Percentiles rank a stretch among this genome's conserved stretches.
These are phyloP conservation scores for Penicillium sp. DNA, from an alignment of 2,329 filamentous ascomycete genomes.

Conservation along the genomic window DNA sequence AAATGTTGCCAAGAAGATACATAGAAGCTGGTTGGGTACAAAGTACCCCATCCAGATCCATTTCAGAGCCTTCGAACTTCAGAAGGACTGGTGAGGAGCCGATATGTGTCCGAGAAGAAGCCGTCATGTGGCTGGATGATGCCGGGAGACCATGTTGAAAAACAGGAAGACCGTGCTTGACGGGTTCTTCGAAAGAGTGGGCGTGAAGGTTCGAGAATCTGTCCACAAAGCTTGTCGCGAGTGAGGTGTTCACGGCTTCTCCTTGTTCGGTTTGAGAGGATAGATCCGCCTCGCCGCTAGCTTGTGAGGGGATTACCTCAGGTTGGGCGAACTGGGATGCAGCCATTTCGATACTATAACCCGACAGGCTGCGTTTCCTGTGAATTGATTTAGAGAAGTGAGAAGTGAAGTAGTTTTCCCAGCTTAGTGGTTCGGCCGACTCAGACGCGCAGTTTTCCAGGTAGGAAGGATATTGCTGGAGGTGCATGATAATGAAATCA, in stretches of 20 bases:
- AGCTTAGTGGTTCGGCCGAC: conserved; percentile 31
- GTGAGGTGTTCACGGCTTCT: conserved; percentile 19
- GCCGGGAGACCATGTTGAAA: neutral
- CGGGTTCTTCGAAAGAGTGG: conserved; percentile 21
- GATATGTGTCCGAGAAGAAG: neutral
- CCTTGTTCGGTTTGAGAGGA: neutral
- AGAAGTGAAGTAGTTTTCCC: conserved; percentile 43
- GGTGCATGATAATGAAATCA: conserved; percentile 48
- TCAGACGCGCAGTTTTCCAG: conserved; percentile 27
- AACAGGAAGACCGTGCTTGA: conserved; percentile 1
- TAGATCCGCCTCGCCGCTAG: neutral
- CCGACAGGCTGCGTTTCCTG: conserved; percentile 42
- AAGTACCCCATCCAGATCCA: neutral
- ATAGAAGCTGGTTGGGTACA: neutral
- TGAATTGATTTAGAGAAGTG: conserved; percentile 35
- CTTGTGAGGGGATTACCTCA: conserved; percentile 2
- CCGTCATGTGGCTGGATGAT: neutral
- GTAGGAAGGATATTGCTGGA: conserved; percentile 42
- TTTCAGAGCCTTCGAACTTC: conserved; percentile 10
- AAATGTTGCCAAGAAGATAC: neutral
- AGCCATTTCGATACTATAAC: conserved; percentile 32
- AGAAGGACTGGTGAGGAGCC: conserved; percentile 3
- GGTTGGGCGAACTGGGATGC: conserved; percentile 28
- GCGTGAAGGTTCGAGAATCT: conserved; percentile 28
- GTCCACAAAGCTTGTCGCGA: conserved; percentile 31